Evolutionary conservation across 2,329 filamentous ascomycete genomes (phyloP), one percentile per base, ranked within the genome.

Genomic region (Aureobasidium sp.): DNA sequence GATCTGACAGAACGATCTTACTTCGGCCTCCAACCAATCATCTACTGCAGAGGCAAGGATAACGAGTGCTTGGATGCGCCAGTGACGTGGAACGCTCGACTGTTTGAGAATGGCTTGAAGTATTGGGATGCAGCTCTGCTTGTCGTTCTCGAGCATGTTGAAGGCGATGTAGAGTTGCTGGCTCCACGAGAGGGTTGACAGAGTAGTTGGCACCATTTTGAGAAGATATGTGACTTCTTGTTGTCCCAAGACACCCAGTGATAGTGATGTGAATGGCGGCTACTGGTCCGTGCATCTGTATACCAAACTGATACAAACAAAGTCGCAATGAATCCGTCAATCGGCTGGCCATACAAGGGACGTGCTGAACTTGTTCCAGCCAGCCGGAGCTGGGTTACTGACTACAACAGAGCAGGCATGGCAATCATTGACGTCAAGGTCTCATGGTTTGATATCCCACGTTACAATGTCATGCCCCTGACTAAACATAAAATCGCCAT

Each of bases 261-360:
- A 20, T 20, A n/a, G 50, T n/a, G 34, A 7, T 37, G 34, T 27
- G 26, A 17, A 17, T 20, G 13, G 32, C 12, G 32, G 13, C 48
- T 26, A 27, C 26, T 26, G 4, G 20, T 39, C 32, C 6, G 32
- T 34, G 27, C 47, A n/a, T 36, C 34, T 37, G 50, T 39, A 39
- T 52, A 52, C 20, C 50, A 52, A 52, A 27, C 50, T 27, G 50
- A 39, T 17, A 52, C 50, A 52, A 52, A 52, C 50, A 50, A 13
- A 34, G 29, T 27, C 27, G 8, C 44, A 29, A 6, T 8, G 2
- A 27, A 50, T 8, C 13, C 29, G 12, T 13, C 29, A 23, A 20
- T 17, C 2, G 13, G n/a, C 29, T 26, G 20, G n/a, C 20, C 23
- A 17, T 23, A 34, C 29, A 37, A 52, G n/a, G 20, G 13, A 26